A percentile compares a stretch with the other conserved stretches of the same genome.
Conservation (phyloP, 805 yeast species). For the Candida loeiensis region DNA sequence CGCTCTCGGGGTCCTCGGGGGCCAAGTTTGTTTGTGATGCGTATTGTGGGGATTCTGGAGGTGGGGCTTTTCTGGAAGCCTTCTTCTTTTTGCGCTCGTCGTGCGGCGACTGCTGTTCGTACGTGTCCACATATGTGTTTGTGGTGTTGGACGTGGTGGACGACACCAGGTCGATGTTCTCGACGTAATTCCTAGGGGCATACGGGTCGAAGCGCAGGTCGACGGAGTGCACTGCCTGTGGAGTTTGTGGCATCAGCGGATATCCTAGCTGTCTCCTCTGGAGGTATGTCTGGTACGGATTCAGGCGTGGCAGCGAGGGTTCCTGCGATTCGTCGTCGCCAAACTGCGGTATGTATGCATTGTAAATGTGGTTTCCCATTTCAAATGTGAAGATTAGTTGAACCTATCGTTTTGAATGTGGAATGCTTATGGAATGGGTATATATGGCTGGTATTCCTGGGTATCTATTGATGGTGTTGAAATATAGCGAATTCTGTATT, state of each 20-base stretch:
- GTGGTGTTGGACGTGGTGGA: slow-evolving; percentile 12
- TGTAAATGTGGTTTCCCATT: slow-evolving; percentile 13
- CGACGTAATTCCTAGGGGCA: not conserved
- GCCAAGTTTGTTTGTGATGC: slow-evolving; percentile 13
- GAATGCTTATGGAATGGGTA: not conserved
- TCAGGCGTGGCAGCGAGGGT: not conserved
- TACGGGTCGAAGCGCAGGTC: slow-evolving; percentile 7
- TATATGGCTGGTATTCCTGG: slow-evolving; percentile 8
- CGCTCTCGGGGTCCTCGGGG: slow-evolving; percentile 13
- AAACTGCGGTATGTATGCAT: slow-evolving; percentile 5
- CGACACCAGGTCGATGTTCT: slow-evolving; percentile 8
- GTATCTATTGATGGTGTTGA: slow-evolving; percentile 8
- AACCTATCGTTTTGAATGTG: not conserved
- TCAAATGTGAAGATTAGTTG: not conserved
- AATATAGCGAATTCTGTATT: not conserved
- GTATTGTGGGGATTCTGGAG: not conserved
- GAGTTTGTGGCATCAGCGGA: slow-evolving; percentile 9
- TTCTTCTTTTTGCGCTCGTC: slow-evolving; percentile 6
- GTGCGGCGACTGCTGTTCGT: slow-evolving; percentile 11
- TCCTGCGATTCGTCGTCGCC: slow-evolving; percentile 3
- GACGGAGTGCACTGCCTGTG: slow-evolving; percentile 3
- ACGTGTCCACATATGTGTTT: slow-evolving; percentile 14
- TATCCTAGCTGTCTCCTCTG: slow-evolving; percentile 5
- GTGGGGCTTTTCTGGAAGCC: slow-evolving; percentile 6
- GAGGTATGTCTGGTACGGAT: slow-evolving; percentile 5